These are phyloP conservation scores for Mucor mucedo DNA, from an alignment of 371 early-diverging fungal genomes.

Conservation along the genomic window DNA sequence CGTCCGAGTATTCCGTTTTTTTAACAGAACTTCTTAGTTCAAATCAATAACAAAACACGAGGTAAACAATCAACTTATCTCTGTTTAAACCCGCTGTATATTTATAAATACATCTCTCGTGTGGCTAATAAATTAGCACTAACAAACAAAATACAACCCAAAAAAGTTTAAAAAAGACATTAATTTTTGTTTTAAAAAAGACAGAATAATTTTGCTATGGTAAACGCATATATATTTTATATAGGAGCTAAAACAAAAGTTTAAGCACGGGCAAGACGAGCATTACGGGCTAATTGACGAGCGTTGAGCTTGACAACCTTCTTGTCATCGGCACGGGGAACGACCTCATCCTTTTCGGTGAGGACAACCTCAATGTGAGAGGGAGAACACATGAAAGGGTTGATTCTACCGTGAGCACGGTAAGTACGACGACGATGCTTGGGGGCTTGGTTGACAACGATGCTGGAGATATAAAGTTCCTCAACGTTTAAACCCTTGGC, in stretches of 20 bases:
- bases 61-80: too few relatives aligned
- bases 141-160: not conserved
- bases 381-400: conserved; percentile 96
- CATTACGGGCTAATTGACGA: conserved; percentile 64
- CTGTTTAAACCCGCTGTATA: too few relatives aligned
- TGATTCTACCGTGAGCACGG: conserved; percentile 99
- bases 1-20: too few relatives aligned
- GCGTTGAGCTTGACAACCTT: conserved; percentile 57
- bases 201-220: not conserved
- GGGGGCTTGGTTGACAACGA: conserved; percentile 98
- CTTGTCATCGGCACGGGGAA: conserved; percentile 72
- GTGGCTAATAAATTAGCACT: too few relatives aligned
- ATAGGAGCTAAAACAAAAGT: conserved; percentile 17
- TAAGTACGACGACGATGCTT: conserved; percentile 98
- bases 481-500: conserved; percentile 92
- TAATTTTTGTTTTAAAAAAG: not conserved
- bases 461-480: conserved; percentile 89
- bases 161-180: not conserved
- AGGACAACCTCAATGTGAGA: conserved; percentile 97
- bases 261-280: conserved; percentile 57
- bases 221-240: conserved; percentile 16
- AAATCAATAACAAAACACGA: too few relatives aligned
- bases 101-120: too few relatives aligned
- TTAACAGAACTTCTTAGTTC: too few relatives aligned
- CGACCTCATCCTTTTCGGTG: conserved; percentile 83